Evolutionary conservation across 2,329 filamentous ascomycete species (phyloP).

Genomic region (Botrytis galanthina): DNA sequence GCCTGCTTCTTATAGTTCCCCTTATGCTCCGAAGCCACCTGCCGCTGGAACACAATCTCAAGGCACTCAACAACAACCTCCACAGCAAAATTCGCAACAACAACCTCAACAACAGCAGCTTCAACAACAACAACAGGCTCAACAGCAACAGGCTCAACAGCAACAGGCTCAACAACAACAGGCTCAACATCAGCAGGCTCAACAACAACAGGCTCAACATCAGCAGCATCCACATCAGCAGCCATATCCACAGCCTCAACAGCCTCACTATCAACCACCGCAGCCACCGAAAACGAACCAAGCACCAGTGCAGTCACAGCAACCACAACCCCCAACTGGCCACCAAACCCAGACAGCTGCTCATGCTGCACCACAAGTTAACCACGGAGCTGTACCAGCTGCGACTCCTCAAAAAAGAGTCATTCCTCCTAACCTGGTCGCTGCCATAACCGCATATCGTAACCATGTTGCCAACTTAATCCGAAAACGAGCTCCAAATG

Average conservation of each 20-base stretch:
- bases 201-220: not conserved
- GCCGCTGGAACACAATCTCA: constrained; percentile 21
- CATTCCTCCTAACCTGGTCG: not conserved
- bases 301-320: not conserved
- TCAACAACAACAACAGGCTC: constrained; percentile 13
- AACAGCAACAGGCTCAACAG: constrained; percentile 4
- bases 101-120: constrained; percentile 2
- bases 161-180: constrained; percentile 20
- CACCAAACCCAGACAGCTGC: constrained; percentile 8
- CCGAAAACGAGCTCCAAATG: constrained; percentile 24
- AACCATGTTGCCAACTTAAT: constrained; percentile 24
- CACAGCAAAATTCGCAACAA: not conserved
- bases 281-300: constrained; percentile 15
- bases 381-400: not conserved
- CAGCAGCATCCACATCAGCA: constrained; percentile 18
- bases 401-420: not conserved
- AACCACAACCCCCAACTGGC: constrained; percentile 3
- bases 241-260: constrained; percentile 17
- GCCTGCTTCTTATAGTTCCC: constrained; percentile 37
- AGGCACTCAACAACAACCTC: constrained; percentile 19
- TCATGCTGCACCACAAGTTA: not conserved
- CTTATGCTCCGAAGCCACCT: constrained; percentile 38
- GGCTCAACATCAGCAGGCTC: constrained; percentile 12
- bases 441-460: constrained; percentile 33
- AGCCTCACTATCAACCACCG: constrained; percentile 21